phyloP scores from a whole-genome alignment of 2,329 filamentous ascomycete genomes.

The Hypoxylon sp. region DNA sequence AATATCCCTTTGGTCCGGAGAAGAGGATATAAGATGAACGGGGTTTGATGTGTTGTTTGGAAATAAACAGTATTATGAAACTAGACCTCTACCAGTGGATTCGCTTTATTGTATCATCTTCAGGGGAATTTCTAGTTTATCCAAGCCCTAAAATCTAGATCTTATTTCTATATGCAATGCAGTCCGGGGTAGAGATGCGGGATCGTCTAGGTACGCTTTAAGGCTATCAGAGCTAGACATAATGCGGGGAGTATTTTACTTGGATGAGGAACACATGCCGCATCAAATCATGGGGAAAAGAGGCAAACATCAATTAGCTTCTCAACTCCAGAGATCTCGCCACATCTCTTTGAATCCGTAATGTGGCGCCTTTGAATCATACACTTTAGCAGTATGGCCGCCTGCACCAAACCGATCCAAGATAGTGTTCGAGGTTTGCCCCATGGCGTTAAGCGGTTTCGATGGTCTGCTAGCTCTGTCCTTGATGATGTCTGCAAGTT shows the following conservation, averaged over 20 bases:
- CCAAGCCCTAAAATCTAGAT: neutral
- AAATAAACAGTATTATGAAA: neutral
- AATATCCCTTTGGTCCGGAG: conserved; percentile 33
- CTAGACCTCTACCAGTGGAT: conserved; percentile 1
- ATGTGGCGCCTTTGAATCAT: conserved; percentile 76
- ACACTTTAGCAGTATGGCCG: conserved; percentile 65
- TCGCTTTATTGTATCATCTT: neutral
- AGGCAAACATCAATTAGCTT: conserved; percentile 4
- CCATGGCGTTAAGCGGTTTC: conserved; percentile 52
- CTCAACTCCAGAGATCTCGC: conserved; percentile 72
- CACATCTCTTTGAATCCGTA: conserved; percentile 93
- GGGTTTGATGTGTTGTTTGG: conserved; percentile 16
- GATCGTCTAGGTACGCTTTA: neutral
- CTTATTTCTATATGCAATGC: conserved; percentile 1
- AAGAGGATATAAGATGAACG: conserved; percentile 3
- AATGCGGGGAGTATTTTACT: too few relatives aligned
- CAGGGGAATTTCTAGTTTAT: neutral
- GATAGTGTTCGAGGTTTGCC: conserved; percentile 58
- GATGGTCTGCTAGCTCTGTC: conserved; percentile 66
- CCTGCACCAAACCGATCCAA: conserved; percentile 67
- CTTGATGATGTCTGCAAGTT: conserved; percentile 75
- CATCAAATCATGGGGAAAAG: too few relatives aligned
- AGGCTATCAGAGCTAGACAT: neutral
- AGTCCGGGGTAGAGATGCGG: neutral
- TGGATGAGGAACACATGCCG: too few relatives aligned